Base-by-base conservation (phyloP, 441 rosid genomes). In the Eruca vesicaria region DNA sequence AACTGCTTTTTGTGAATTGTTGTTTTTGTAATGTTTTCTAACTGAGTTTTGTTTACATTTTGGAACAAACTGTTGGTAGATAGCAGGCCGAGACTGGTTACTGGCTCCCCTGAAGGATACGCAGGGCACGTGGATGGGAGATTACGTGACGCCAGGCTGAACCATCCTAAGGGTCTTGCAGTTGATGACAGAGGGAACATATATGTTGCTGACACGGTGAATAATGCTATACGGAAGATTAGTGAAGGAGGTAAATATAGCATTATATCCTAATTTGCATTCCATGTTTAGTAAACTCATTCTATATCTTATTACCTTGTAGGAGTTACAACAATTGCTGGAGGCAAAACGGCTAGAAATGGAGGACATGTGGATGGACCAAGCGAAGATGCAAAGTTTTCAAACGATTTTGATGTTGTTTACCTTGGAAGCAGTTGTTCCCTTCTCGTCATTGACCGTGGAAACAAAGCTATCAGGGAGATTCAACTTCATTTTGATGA, bases 281-380 rank as follows among this genome's bases (percentile, higher is more conserved):
- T 43, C 31, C 26, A 6, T 53, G n/a, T 12, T 69, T 55, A 3
- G 15, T 56, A 12, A 9, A 55, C 14, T 20, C 21, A 10, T 4
- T 43, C 20, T 55, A 10, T 52, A 35, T 16, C 61, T 56, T 26
- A 31, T 36, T 43, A 20, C 45, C 36, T 18, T 82, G 80, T 86
- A 92, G 98, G 92, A 18, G 85, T 94, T 35, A 88, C 98, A 52
- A 94, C 98, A 18, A 92, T 94, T 71, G 98, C 97, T 26, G 98
- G 98, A 16, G 98, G 98, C 10, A 88, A 90, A 80, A 82, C 86
- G 81, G 61, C 82, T 58, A 81, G 88, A 3, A 87, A 86, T 61
- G 92, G 88, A 29, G 94, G 93, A 14, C 96, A 94, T 66, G 83
- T 88, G 20, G 98, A 94, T 70, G 97, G 97, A 65, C 96, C 98